A percentile compares a stretch with the other conserved stretches of the same genome.
These are phyloP conservation scores for Trichoderma pleuroti DNA, from an alignment of 2,329 filamentous ascomycete genomes.

Conservation along the genomic window DNA sequence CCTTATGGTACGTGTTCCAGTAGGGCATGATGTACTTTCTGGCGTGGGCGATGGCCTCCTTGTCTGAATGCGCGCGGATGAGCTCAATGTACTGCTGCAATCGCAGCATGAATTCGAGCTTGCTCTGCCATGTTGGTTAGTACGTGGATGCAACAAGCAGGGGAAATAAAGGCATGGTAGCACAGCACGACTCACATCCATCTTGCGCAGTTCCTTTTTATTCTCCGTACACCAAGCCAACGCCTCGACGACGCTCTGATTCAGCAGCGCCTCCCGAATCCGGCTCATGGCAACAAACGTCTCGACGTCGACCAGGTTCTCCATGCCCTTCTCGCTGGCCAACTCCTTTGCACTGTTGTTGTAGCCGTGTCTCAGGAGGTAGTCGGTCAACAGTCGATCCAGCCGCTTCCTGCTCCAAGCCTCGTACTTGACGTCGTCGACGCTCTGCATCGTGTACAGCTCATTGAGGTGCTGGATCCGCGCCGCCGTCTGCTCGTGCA, in stretches of 20 bases:
- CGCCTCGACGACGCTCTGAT: conserved; percentile 71
- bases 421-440: conserved; percentile 93
- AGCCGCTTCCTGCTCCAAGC: conserved; percentile 79
- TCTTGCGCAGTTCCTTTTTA: conserved; percentile 86
- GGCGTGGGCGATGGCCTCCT: conserved; percentile 78
- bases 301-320: conserved; percentile 80
- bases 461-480: conserved; percentile 78
- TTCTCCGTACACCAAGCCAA: conserved; percentile 91
- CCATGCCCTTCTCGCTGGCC: conserved; percentile 70
- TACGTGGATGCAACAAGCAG: background rate
- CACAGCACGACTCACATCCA: conserved; percentile 53
- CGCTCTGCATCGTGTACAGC: conserved; percentile 71
- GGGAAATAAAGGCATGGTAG: background rate
- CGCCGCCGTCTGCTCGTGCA: conserved; percentile 72
- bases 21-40: conserved; percentile 75
- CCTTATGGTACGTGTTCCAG: conserved; percentile 61
- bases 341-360: conserved; percentile 71
- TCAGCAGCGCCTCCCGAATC: conserved; percentile 69
- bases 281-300: conserved; percentile 80
- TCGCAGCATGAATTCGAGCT: conserved; percentile 87
- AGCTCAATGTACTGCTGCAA: conserved; percentile 95
- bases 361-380: conserved; percentile 81
- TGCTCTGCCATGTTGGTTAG: conserved; percentile 50
- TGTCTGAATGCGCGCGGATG: conserved; percentile 62
- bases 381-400: conserved; percentile 86